Conservation (phyloP, 148 eudicot genomes). For the Camellia granthamiana region DNA sequence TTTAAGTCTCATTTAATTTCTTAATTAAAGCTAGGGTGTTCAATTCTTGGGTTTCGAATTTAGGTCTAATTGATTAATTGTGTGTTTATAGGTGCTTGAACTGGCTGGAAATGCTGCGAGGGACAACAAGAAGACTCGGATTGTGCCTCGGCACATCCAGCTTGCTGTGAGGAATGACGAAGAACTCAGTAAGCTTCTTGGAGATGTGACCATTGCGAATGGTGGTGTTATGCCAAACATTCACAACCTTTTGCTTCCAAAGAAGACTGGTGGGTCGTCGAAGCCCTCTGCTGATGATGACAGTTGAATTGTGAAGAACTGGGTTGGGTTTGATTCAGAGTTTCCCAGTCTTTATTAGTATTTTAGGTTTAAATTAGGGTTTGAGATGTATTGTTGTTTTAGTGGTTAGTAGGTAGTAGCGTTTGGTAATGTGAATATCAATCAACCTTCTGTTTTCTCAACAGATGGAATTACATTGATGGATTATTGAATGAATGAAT, state of each 20-base stretch:
- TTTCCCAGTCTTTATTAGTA: neutral
- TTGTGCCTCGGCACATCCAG: conserved; percentile 13
- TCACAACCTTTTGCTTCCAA: conserved; percentile 11
- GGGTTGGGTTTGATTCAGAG: neutral
- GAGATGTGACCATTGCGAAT: conserved; percentile 4
- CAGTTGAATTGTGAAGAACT: neutral
- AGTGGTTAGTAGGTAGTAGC: neutral
- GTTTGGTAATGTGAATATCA: conserved; percentile 11
- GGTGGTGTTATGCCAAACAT: conserved; percentile 11
- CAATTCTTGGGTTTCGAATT: neutral
- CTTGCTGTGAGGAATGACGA: conserved; percentile 3
- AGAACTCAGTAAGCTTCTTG: conserved; percentile 9
- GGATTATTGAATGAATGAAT: neutral
- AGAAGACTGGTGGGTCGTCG: neutral
- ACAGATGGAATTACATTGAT: neutral
- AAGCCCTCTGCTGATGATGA: conserved; percentile 15
- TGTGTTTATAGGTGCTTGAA: conserved; percentile 3
- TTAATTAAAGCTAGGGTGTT: neutral
- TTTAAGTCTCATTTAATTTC: neutral
- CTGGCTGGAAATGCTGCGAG: conserved; percentile 5
- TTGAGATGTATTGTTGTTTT: neutral
- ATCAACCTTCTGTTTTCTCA: neutral
- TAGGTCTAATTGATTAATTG: neutral
- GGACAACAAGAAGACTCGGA: conserved; percentile 9
- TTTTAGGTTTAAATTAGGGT: neutral